Evolutionary conservation across 768 basidiomycete genomes (phyloP), one percentile per base, ranked within the genome.

Genomic region (Panaeolus papilionaceus): DNA sequence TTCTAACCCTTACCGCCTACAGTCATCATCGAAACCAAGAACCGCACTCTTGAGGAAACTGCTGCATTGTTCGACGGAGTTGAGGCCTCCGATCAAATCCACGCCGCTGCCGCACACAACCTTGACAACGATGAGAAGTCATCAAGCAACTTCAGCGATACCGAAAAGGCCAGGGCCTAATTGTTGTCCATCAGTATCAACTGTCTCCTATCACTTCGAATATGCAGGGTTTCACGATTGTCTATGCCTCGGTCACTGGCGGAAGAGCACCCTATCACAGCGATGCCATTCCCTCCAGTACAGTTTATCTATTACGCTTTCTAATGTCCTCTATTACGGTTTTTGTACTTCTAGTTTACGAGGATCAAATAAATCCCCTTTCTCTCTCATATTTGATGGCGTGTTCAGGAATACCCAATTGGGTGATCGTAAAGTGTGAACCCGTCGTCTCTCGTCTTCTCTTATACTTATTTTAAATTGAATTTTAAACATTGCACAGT

Each of bases 31-130:
- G 91, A 93, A 83, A 92, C 91, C 67, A 90, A 87, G 82, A 84
- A 85, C 76, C 86, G 85, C 68, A 87, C 91, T 18, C 84, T 94
- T 70, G 92, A 94, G 76, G 92, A 94, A 81, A 93, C 92, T n/a
- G 89, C 92, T 9, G 89, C 85, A 40, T 76, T 94, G 64, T 94
- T 94, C 82, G 92, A 94, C 71, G 92, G 91, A 44, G 86, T 88
- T 11, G 85, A 87, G 0, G 86, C 81, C 26, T 74, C 77, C 4
- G 76, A 78, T 9, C 72, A 78, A 51, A 77, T 88, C 79, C 54
- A 58, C 33, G 38, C 83, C 70, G 45, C 64, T 38, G 75, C 74
- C 63, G 70, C 64, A 7, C 73, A 73, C 70, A 73, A 77, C 23
- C 67, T 58, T 40, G 68, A 70, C 23, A 67, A 63, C 11, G 78